phyloP scores from a whole-genome alignment of 805 yeast species.

The Metschnikowia kofuensis region DNA sequence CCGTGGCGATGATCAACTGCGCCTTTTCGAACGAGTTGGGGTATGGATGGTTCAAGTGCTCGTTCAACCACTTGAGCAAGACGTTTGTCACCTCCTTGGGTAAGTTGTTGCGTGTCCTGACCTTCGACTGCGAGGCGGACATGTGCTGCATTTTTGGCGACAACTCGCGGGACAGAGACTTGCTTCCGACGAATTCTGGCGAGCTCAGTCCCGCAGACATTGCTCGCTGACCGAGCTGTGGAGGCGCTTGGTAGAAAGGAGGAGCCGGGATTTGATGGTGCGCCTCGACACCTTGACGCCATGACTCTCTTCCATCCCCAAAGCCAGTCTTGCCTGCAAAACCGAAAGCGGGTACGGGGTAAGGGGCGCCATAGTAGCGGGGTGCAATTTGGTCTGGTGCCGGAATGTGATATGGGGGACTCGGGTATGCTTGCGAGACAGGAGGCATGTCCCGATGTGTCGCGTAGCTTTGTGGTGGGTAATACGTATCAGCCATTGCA shows the following conservation, averaged over 20 bases:
- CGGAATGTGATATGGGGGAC: conserved; percentile 6
- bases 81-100: conserved; percentile 77
- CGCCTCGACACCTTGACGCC: conserved; percentile 1
- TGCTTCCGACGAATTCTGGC: neutral
- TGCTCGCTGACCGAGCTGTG: neutral
- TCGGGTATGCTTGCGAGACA: conserved; percentile 1
- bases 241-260: neutral
- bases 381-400: conserved; percentile 10
- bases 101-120: conserved; percentile 60
- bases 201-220: neutral
- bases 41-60: conserved; percentile 76
- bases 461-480: conserved; percentile 6
- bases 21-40: conserved; percentile 79
- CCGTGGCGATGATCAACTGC: conserved; percentile 65
- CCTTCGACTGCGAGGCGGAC: conserved; percentile 6
- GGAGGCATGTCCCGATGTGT: conserved; percentile 4
- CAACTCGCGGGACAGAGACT: conserved; percentile 7
- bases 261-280: conserved; percentile 1
- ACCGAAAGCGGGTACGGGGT: conserved; percentile 3
- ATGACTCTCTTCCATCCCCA: neutral
- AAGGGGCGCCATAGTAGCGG: conserved; percentile 10
- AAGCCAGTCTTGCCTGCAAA: conserved; percentile 9
- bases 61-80: conserved; percentile 67
- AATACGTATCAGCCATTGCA: conserved; percentile 1
- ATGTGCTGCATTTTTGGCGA: conserved; percentile 6